Percentiles rank a stretch among this genome's conserved stretches.
Evolutionary conservation across 1,139 yeast genomes (phyloP).

Genomic region (Geotrichum europaeum): DNA sequence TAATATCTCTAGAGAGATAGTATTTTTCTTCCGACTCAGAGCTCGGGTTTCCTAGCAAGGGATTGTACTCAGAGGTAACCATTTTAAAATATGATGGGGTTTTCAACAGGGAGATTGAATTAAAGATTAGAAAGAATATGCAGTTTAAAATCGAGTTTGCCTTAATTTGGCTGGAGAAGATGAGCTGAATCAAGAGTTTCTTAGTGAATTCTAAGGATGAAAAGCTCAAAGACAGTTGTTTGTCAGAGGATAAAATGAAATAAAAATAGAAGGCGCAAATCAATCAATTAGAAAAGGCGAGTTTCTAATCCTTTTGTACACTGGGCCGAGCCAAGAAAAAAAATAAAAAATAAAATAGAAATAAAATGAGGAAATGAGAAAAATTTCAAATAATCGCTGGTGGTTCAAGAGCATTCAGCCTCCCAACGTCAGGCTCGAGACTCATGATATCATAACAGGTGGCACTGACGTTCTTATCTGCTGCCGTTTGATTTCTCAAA

Average conservation of each 20-base stretch:
- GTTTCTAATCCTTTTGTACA: constrained; percentile 4
- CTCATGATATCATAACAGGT: not conserved
- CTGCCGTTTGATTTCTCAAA: not conserved
- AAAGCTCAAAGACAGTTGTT: not conserved
- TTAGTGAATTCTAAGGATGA: not conserved
- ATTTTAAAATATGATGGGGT: not conserved
- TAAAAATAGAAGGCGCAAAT: not conserved
- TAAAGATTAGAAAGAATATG: not conserved
- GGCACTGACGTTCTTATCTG: not conserved
- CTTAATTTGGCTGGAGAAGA: not conserved
- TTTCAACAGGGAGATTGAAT: not conserved
- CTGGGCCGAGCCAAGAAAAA: not conserved
- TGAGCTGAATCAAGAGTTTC: not conserved
- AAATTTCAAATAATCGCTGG: not conserved
- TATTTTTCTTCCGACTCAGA: not conserved
- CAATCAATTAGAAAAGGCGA: constrained; percentile 1
- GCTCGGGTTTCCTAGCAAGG: constrained; percentile 3
- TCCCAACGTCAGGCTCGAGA: not conserved
- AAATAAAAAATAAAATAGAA: not conserved
- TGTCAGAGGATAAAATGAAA: not conserved
- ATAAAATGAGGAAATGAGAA: not conserved
- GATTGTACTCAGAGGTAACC: not conserved
- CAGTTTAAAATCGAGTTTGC: not conserved
- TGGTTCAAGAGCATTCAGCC: not conserved
- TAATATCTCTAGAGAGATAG: constrained; percentile 1